phyloP scores from a whole-genome alignment of 2,329 filamentous ascomycete genomes.

The Dryadomyces sulphureus region DNA sequence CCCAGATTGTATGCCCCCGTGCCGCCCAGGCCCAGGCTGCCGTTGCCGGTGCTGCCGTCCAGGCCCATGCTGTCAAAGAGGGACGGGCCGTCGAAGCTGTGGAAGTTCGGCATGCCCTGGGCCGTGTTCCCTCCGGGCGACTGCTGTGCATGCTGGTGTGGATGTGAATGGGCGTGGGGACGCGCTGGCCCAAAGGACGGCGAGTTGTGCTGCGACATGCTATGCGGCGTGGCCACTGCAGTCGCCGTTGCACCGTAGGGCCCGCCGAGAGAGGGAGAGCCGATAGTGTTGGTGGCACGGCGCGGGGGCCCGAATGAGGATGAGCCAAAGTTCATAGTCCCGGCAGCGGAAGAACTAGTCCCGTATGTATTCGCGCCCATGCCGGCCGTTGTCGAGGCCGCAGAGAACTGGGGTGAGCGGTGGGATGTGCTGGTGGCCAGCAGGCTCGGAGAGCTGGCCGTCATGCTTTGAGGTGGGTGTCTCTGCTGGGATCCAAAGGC shows the following conservation, averaged over 20 bases:
- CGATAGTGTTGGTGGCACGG: constrained; percentile 5
- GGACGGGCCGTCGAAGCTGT: constrained; percentile 11
- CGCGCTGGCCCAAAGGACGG: constrained; percentile 8
- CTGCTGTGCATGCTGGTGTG: constrained; percentile 5
- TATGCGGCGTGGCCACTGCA: neutral
- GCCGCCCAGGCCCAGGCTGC: constrained; percentile 12
- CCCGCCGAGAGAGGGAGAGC: constrained; percentile 8
- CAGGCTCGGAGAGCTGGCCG: constrained; percentile 7
- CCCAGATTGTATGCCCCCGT: constrained; percentile 13
- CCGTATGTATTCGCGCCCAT: constrained; percentile 5
- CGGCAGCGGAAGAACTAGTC: neutral
- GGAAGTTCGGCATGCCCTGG: constrained; percentile 12
- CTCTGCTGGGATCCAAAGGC: constrained; percentile 11
- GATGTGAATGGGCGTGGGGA: neutral
- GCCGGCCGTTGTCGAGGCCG: neutral
- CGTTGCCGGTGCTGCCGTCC: constrained; percentile 14
- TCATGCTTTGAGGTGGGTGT: constrained; percentile 12
- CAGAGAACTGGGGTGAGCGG: constrained; percentile 9
- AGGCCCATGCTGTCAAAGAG: constrained; percentile 16
- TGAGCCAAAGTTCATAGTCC: constrained; percentile 8
- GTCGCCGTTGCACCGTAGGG: constrained; percentile 5
- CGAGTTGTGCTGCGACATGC: constrained; percentile 7
- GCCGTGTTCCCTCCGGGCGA: constrained; percentile 5
- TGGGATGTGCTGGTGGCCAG: constrained; percentile 4
- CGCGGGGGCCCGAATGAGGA: constrained; percentile 7